phyloP scores from a whole-genome alignment of 805 yeast species.

The Hemisphaericaspora nanyangensis region DNA sequence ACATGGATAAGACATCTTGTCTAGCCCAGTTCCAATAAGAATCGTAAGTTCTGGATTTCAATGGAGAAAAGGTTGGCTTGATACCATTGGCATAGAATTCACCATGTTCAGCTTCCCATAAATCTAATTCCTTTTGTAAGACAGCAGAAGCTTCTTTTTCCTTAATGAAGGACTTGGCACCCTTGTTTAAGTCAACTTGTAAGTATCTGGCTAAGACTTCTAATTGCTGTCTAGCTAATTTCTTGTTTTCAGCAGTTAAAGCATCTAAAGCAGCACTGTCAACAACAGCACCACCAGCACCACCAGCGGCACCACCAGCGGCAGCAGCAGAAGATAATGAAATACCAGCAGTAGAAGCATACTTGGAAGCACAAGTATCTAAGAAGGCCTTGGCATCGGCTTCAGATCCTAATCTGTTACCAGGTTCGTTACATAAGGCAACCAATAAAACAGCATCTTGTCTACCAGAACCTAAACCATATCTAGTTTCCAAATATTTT shows the following conservation, averaged over 20 bases:
- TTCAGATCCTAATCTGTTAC: constrained; percentile 80
- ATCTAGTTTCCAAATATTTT: constrained; percentile 85
- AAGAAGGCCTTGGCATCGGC: constrained; percentile 87
- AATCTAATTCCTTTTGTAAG: constrained; percentile 86
- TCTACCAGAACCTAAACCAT: constrained; percentile 92
- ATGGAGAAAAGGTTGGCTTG: constrained; percentile 81
- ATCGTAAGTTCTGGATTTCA: constrained; percentile 94
- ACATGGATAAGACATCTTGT: constrained; percentile 91
- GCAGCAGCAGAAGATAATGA: constrained; percentile 67
- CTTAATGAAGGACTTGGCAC: constrained; percentile 76
- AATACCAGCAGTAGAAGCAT: constrained; percentile 80
- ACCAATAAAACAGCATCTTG: constrained; percentile 85
- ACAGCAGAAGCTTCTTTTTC: constrained; percentile 82
- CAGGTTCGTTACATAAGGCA: constrained; percentile 88
- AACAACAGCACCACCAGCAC: constrained; percentile 79
- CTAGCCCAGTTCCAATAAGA: constrained; percentile 99
- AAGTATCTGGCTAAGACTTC: constrained; percentile 94
- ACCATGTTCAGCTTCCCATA: constrained; percentile 81
- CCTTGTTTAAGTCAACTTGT: constrained; percentile 86
- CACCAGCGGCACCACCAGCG: constrained; percentile 48
- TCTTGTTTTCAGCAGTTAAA: constrained; percentile 64
- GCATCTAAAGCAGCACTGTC: constrained; percentile 95
- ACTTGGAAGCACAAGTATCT: constrained; percentile 77
- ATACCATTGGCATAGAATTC: constrained; percentile 92
- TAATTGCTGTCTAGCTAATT: constrained; percentile 71